Percentiles rank a stretch among this genome's conserved stretches.
Evolutionary conservation across 768 basidiomycete genomes (phyloP).

Genomic region (Gymnopilus junonius): DNA sequence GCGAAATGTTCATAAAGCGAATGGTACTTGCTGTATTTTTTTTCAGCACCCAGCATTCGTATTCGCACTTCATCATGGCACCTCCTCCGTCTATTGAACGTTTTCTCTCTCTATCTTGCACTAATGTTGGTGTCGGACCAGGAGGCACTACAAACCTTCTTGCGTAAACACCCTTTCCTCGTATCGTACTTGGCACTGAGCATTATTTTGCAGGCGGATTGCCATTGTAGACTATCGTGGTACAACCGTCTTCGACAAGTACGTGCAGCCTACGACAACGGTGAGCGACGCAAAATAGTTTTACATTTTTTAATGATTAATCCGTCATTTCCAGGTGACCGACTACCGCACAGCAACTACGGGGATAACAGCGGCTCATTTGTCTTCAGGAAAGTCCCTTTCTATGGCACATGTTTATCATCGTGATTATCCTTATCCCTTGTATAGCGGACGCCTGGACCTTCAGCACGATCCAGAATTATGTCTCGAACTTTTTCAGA

Average conservation of each 20-base stretch:
- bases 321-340: conserved; percentile 48
- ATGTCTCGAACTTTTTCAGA: conserved; percentile 66
- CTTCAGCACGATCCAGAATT: conserved; percentile 69
- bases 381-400: conserved; percentile 40
- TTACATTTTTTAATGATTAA: neutral
- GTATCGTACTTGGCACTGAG: neutral
- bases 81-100: conserved; percentile 43
- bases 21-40: neutral
- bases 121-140: conserved; percentile 78
- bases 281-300: conserved; percentile 26
- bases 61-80: conserved; percentile 34
- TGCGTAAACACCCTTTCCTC: conserved; percentile 55
- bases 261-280: conserved; percentile 64
- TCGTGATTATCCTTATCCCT: neutral
- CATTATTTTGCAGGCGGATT: conserved; percentile 39
- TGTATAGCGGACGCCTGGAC: conserved; percentile 50
- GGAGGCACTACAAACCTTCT: conserved; percentile 84
- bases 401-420: neutral
- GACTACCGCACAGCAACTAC: conserved; percentile 76
- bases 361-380: conserved; percentile 46
- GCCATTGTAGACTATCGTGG: conserved; percentile 64
- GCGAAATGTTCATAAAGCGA: conserved; percentile 26
- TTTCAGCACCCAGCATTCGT: conserved; percentile 17
- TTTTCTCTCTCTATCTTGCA: conserved; percentile 64
- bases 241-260: conserved; percentile 61